A percentile compares a stretch with the other conserved stretches of the same genome.
Conservation (phyloP, 306 rosid species). For the Malus asiatica region DNA sequence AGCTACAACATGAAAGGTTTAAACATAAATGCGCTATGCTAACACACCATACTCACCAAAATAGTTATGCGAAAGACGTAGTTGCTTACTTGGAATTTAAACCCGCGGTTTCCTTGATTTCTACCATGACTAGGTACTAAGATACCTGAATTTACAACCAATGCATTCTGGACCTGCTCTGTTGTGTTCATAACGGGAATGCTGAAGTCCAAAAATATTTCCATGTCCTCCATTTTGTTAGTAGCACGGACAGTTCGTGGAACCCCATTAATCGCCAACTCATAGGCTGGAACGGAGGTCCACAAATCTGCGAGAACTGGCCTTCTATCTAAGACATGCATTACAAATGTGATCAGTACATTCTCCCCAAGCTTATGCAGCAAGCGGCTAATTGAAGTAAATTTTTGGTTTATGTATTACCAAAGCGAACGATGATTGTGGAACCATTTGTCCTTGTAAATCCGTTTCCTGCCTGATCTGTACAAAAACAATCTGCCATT, state of each 20-base stretch:
- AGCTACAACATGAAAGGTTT: conserved; percentile 28
- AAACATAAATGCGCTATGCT: neutral
- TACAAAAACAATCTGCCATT: conserved; percentile 38
- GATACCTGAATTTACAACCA: conserved; percentile 34
- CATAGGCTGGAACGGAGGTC: conserved; percentile 63
- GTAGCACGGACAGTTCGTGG: conserved; percentile 63
- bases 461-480: conserved; percentile 53
- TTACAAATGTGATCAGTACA: neutral
- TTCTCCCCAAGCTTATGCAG: no score
- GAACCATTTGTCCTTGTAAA: conserved; percentile 44
- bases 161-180: conserved; percentile 37
- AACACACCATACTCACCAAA: neutral
- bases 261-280: conserved; percentile 40
- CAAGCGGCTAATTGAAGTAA: neutral
- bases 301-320: conserved; percentile 55
- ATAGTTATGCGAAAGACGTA: neutral
- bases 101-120: conserved; percentile 36
- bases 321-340: conserved; percentile 48
- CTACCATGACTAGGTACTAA: conserved; percentile 27
- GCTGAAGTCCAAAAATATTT: conserved; percentile 52
- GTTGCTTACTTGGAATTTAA: conserved; percentile 42
- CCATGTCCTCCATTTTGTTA: conserved; percentile 42
- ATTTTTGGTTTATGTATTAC: conserved; percentile 20
- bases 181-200: conserved; percentile 52
- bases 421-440: conserved; percentile 43